Base-by-base conservation (phyloP, 73 alveolate genomes). In the Diophrys sp. region DNA sequence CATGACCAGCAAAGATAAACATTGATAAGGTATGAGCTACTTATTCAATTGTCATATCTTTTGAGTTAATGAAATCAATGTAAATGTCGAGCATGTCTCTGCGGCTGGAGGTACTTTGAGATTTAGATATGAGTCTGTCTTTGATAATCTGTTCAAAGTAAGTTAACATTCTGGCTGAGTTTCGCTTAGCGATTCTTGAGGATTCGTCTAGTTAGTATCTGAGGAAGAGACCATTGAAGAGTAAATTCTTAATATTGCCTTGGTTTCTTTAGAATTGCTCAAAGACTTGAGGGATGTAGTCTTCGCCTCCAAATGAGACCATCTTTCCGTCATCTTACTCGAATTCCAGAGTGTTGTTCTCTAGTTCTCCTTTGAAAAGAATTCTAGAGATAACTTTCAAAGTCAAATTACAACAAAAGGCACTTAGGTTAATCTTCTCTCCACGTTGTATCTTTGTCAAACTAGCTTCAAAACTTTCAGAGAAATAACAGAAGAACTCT, bases 1-100 rank as follows among this genome's bases (percentile, higher is more conserved):
- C 83, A 28, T 29, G 67, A 11, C 83, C 83, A 11, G 76, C 83
- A 29, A 75, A 29, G 2, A 75, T 14, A 29, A 56, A 57, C 14
- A 24, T 30, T 2, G 57, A 28, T 30, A 29, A 71, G 79, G 29
- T 71, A 29, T n/a, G 56, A 1, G 79, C 8, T 24, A 30, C 29
- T 71, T n/a, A 23, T 71, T 31, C 23, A 25, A 71, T 25, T 30
- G 5, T 31, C 1, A 29, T 30, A 11, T 28, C 28, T 31, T 71
- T 30, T 18, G 62, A 44, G 5, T 18, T 44, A 11, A 44, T 44
- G 18, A 11, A 18, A 5, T 44, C 62, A 44, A 44, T 5, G 18
- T 44, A 44, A 5, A 44, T 11, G 18, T 44, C 62, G 5, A 44
- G 62, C 62, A 44, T 44, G 18, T 44, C 62, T 44, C 18, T 11